Evolutionary conservation across 2,329 filamentous ascomycete species (phyloP), one percentile per base, ranked within the genome.

Genomic region (Ascochyta koolunga): DNA sequence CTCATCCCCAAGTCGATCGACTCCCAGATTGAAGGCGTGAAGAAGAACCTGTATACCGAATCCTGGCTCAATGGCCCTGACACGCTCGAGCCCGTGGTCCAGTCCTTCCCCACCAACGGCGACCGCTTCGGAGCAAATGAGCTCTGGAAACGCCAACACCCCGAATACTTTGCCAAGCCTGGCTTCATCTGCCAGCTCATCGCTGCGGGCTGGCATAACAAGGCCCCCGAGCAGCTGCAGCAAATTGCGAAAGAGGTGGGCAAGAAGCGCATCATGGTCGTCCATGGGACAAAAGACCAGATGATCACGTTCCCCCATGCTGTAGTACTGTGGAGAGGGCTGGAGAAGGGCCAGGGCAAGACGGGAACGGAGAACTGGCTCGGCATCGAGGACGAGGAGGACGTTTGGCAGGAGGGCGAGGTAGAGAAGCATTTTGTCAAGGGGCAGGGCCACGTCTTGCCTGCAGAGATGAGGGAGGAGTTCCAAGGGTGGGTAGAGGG

Each of bases 61-160:
- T 75, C 77, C 13, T 96, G 86, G 81, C 83, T 95, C 7, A 66
- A 74, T 21, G 69, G 73, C 5, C 84, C 87, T 0, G 90, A 93
- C 73, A 80, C 60, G 0, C 61, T 70, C 13, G 76, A 79, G 43
- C 70, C 64, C 39, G 69, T 75, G 2, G 69, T 76, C 51, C 64
- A 79, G 32, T 75, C 73, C 8, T 96, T 95, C 72, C 82, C 82
- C 4, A 90, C 81, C 46, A 95, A 93, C 69, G 91, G 86, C 54
- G 89, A 95, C 77, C 87, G 92, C 5, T 93, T 92, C 68, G 87
- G 89, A 22, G 91, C 92, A 0, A 86, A 88, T 61, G 91, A 96
- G 74, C 74, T 96, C 59, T 80, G 79, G 67, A 96, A 96, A 78
- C 82, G 89, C 16, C 76, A 80, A 15, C 81, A 89, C 53, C 76